These are phyloP conservation scores for Heracleum sosnowskyi DNA, from an alignment of 129 eudicot genomes.

Conservation along the genomic window DNA sequence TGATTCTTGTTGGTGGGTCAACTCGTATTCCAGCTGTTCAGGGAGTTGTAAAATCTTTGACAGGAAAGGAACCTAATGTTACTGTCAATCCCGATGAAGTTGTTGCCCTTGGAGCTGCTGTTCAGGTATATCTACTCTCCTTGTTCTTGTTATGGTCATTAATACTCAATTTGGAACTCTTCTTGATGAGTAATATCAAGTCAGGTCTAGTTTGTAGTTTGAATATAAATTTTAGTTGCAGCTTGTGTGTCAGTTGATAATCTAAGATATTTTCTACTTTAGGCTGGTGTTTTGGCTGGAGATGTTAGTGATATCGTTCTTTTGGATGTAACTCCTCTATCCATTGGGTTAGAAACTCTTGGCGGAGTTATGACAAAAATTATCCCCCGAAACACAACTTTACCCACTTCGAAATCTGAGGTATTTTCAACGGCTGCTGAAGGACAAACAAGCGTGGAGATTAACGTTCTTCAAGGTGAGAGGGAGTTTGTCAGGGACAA, in stretches of 20 bases:
- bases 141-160: background rate
- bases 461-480: slow-evolving; percentile 94
- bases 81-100: slow-evolving; percentile 99
- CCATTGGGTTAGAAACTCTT: slow-evolving; percentile 90
- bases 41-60: slow-evolving; percentile 68
- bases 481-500: slow-evolving; percentile 97
- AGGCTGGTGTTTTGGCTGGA: slow-evolving; percentile 99
- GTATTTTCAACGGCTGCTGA: slow-evolving; percentile 98
- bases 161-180: background rate
- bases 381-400: slow-evolving; percentile 82
- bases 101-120: slow-evolving; percentile 99
- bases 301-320: slow-evolving; percentile 98
- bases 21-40: slow-evolving; percentile 99
- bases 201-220: background rate
- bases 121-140: slow-evolving; percentile 45
- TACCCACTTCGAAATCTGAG: slow-evolving; percentile 96
- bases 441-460: slow-evolving; percentile 96
- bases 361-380: slow-evolving; percentile 99
- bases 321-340: slow-evolving; percentile 88
- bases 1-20: slow-evolving; percentile 98
- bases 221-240: background rate
- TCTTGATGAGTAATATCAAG: background rate
- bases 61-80: slow-evolving; percentile 94
- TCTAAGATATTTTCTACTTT: slow-evolving; percentile 4
- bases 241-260: too few species aligned